Evolutionary conservation across 2,329 filamentous ascomycete species (phyloP).

Genomic region (Monilinia aucupariae): DNA sequence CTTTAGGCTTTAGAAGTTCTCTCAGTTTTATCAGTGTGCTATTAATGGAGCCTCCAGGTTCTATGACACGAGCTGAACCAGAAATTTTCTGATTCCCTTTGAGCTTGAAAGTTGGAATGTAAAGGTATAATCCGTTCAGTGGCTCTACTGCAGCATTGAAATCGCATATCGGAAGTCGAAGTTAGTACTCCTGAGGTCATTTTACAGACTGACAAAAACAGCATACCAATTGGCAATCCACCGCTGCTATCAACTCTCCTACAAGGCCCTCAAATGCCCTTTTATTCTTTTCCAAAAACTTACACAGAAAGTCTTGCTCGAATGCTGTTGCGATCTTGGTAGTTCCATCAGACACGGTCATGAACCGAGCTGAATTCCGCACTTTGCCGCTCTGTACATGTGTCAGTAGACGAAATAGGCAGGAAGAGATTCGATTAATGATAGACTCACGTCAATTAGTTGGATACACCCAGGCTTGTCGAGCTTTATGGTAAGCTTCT

Average conservation of each 20-base stretch:
- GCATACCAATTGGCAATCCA: constrained; percentile 8
- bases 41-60: not conserved
- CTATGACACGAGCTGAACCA: not conserved
- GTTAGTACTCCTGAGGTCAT: constrained; percentile 6
- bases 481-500: constrained; percentile 5
- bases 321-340: constrained; percentile 9
- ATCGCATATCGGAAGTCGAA: constrained; percentile 2
- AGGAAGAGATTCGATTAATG: not conserved
- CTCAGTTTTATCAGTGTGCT: not conserved
- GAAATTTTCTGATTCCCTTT: not conserved
- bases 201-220: not conserved
- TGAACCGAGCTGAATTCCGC: not conserved
- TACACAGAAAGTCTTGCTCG: not conserved
- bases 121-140: not conserved
- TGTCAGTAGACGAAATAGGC: not conserved
- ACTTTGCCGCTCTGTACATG: not conserved
- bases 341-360: constrained; percentile 5
- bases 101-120: not conserved
- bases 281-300: constrained; percentile 10
- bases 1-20: not conserved
- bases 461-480: constrained; percentile 1
- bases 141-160: constrained; percentile 1
- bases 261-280: not conserved
- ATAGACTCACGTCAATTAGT: constrained; percentile 6
- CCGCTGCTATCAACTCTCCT: not conserved